Conservation (phyloP, 495 filamentous ascomycete species). For the Penicillium pancosmium region DNA sequence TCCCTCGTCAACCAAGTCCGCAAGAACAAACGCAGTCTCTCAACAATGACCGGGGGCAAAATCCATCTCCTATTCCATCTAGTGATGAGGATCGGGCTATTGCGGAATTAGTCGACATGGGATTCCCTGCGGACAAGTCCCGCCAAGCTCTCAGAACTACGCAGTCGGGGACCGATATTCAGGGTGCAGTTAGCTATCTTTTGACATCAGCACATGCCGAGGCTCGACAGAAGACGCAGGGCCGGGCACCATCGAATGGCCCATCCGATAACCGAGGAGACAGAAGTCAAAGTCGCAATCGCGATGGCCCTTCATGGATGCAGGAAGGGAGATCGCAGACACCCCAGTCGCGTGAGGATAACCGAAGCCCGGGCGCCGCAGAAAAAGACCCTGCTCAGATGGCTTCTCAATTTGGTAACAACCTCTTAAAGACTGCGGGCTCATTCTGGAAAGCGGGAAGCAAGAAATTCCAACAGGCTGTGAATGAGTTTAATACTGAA, state of each 20-base stretch:
- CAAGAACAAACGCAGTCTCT: conserved; percentile 45
- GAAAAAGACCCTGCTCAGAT: conserved; percentile 80
- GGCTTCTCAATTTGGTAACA: conserved; percentile 80
- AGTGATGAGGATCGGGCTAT: conserved; percentile 79
- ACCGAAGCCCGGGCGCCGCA: conserved; percentile 57
- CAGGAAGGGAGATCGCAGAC: conserved; percentile 36
- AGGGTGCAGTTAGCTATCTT: conserved; percentile 86
- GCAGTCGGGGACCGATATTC: conserved; percentile 76
- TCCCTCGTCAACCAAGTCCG: conserved; percentile 49
- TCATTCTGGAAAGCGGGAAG: conserved; percentile 91
- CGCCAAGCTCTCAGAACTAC: conserved; percentile 77
- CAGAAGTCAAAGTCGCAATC: conserved; percentile 41
- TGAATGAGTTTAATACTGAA: conserved; percentile 85
- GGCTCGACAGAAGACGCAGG: conserved; percentile 59
- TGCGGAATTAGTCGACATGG: conserved; percentile 93
- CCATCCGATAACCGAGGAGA: conserved; percentile 38
- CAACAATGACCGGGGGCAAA: conserved; percentile 47
- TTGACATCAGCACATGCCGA: conserved; percentile 87
- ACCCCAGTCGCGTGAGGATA: conserved; percentile 48
- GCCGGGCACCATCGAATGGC: conserved; percentile 32
- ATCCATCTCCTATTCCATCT: conserved; percentile 34
- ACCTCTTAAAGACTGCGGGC: conserved; percentile 89
- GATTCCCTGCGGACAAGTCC: conserved; percentile 82
- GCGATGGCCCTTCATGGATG: conserved; percentile 43
- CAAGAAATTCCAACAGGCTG: conserved; percentile 93